Evolutionary conservation across 1,284 basidiomycete species (phyloP), one percentile per base, ranked within the genome.

Genomic region (Stygiomarasmius scandens): DNA sequence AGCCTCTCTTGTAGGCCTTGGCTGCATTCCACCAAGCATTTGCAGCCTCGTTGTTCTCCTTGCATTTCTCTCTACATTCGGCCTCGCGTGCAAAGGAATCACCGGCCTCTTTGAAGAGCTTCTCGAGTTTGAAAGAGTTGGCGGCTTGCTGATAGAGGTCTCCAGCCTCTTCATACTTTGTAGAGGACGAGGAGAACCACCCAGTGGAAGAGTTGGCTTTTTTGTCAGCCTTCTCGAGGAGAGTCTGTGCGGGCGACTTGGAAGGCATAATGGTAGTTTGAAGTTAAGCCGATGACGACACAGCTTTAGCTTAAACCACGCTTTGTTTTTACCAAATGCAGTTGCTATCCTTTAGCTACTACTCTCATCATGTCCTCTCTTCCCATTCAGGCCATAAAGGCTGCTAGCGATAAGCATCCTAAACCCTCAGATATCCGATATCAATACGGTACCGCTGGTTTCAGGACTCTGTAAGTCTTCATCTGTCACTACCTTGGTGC

Each of bases 1-100:
- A 86, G 19, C 86, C 87, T 73, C 90, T 85, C 79, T 97, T 98
- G 79, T 92, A 98, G 24, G 91, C 88, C 77, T 97, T 98, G 36
- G 92, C 88, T 20, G 96, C 95, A 68, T 96, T 96, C 92, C 95
- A 96, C 87, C 91, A 98, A 16, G 95, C 94, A 70, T 96, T 96
- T 34, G 94, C 91, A n/a, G 95, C 95, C 64, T 97, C 96, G 63
- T 93, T 94, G 48, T 74, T 76, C 75, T 97, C 95, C 56, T 90
- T 87, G 66, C 86, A 89, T 65, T 89, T 88, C 74, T 95, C 87
- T 62, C 94, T 85, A 71, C 94, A 96, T 66, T 96, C 93, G 0
- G 94, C 96, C 69, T 97, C 96, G 68, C 89, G 82, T 51, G 92
- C 83, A 67, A 93, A 94, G 11, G 91, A 85, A 74, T 95, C 89